phyloP scores from a whole-genome alignment of 106 monocot genomes.

The Acanthochlamys bracteata region DNA sequence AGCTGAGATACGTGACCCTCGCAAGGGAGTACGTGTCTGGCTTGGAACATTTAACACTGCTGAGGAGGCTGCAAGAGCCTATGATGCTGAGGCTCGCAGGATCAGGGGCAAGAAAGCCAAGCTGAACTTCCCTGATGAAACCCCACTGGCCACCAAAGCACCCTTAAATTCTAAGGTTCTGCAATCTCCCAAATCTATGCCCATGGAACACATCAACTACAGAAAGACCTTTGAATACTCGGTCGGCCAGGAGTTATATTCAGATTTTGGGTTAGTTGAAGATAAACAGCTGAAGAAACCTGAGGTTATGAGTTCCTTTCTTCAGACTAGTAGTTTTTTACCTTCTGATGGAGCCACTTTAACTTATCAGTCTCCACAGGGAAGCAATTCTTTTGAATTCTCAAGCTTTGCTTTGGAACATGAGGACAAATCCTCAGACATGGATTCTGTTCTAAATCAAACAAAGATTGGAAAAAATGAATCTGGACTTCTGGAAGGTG shows the following conservation, averaged over 20 bases:
- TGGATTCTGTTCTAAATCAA: slow-evolving; percentile 10
- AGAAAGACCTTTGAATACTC: slow-evolving; percentile 1
- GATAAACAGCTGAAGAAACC: slow-evolving; percentile 7
- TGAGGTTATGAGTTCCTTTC: background rate
- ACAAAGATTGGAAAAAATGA: slow-evolving; percentile 1
- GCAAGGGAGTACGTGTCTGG: slow-evolving; percentile 82
- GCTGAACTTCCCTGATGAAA: slow-evolving; percentile 61
- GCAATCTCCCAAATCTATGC: background rate
- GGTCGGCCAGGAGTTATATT: slow-evolving; percentile 11
- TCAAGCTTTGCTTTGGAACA: slow-evolving; percentile 9
- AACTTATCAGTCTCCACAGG: slow-evolving; percentile 10
- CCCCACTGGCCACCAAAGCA: slow-evolving; percentile 9
- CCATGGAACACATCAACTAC: slow-evolving; percentile 8
- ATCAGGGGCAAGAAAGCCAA: slow-evolving; percentile 82
- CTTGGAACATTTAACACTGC: slow-evolving; percentile 82
- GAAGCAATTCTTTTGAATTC: slow-evolving; percentile 19
- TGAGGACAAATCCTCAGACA: slow-evolving; percentile 14
- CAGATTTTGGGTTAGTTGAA: slow-evolving; percentile 12
- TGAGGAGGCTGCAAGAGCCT: slow-evolving; percentile 82
- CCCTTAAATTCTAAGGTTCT: background rate
- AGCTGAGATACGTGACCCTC: slow-evolving; percentile 79
- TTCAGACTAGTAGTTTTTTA: background rate
- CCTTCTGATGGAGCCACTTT: slow-evolving; percentile 3
- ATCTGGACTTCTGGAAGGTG: slow-evolving; percentile 3
- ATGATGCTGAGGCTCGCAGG: slow-evolving; percentile 65